Evolutionary conservation across 495 filamentous ascomycete genomes (phyloP).

Genomic region (Halenospora varia): DNA sequence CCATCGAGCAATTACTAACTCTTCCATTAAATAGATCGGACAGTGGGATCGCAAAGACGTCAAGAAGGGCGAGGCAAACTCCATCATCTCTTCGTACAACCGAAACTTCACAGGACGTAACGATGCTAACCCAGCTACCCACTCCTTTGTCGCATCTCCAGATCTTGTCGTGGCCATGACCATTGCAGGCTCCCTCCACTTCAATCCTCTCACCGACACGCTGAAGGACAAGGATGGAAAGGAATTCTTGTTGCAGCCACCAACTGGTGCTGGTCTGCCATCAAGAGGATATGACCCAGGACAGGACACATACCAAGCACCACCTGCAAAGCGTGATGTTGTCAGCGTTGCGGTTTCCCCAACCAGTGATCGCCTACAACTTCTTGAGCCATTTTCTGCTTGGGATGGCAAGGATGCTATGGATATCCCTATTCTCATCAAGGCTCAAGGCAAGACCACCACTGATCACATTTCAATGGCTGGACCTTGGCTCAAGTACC

Average conservation of each 20-base stretch:
- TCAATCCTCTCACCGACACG: conserved; percentile 94
- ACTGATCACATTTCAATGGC: conserved; percentile 99
- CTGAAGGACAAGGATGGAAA: conserved; percentile 97
- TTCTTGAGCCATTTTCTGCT: conserved; percentile 76
- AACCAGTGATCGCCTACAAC: conserved; percentile 86
- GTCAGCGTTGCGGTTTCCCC: conserved; percentile 85
- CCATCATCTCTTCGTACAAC: conserved; percentile 95
- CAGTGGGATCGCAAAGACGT: conserved; percentile 96
- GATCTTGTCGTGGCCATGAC: conserved; percentile 93
- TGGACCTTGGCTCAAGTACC: conserved; percentile 99
- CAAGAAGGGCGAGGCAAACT: conserved; percentile 96
- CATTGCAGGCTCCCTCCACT: conserved; percentile 85
- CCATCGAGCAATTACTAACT: no score
- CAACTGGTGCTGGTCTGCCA: conserved; percentile 81
- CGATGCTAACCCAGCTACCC: conserved; percentile 97
- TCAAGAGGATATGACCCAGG: conserved; percentile 85
- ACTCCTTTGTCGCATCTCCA: conserved; percentile 98
- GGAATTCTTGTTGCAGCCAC: conserved; percentile 80
- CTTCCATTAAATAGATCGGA: no score
- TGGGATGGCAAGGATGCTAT: conserved; percentile 95
- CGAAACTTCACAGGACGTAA: conserved; percentile 99
- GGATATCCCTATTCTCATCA: conserved; percentile 93
- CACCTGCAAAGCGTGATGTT: conserved; percentile 68
- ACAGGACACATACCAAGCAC: conserved; percentile 94
- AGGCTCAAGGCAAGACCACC: conserved; percentile 96